Base-by-base conservation (phyloP, 371 early-diverging fungal species). In the Chytridium lagenaria region DNA sequence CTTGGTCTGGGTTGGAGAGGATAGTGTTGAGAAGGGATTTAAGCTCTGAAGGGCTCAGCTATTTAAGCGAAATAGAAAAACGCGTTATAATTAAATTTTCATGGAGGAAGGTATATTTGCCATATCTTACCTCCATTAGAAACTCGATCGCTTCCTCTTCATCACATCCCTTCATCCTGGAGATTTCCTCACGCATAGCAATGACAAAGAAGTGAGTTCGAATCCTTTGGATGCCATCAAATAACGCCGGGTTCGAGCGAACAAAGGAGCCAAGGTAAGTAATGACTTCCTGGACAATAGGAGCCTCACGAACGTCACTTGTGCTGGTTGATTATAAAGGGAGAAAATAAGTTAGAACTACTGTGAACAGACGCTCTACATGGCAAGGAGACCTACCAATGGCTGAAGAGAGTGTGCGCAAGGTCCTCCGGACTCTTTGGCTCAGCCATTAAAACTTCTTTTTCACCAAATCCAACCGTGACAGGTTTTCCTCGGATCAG, bases 141-240 rank as follows among this genome's bases (percentile, higher is more conserved):
- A 86, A 84, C 67, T 94, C 94, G 39, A 93, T 84, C 3, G 94
- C 94, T 59, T 91, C 92, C 33, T 90, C 91, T 74, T 93, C 93
- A 70, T 91, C 89, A 68, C 90, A 91, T 36, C 83, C 83, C 49
- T 89, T 86, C 70, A 89, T 80, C 16, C 92, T 87, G 33, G 90
- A 87, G 40, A 95, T 90, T 74, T 94, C 94, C 76, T 95, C 95
- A 50, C 93, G 86, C 69, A 95, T 83, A 0, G 93, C 93, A 79
- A 92, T 90, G 61, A 95, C 89, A 71, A 95, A 88, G 68, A 87
- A 91, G 73, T 92, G 92, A 0, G 91, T 92, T 28, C 94, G 90
- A 0, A 95, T 83, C 23, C 93, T 86, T 80, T 93, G 84, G 70
- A 95, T 93, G 44, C 94, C 94, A 22, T 91, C 90, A 84, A 95